Conservation (phyloP, 495 filamentous ascomycete genomes). For the Neurospora tetrasperma region DNA sequence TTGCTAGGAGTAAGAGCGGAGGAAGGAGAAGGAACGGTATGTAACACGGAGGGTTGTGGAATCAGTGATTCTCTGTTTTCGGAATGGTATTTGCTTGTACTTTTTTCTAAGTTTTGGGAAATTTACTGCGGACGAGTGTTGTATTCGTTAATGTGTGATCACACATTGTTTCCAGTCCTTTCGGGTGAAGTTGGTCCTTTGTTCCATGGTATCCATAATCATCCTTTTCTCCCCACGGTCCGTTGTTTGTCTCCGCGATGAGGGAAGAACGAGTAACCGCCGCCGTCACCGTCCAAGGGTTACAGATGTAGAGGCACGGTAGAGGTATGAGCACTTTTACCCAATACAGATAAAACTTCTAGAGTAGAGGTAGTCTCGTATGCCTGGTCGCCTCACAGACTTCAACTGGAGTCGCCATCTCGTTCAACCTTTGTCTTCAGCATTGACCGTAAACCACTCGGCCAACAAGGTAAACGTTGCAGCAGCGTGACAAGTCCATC, state of each 20-base stretch:
- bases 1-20: constrained; percentile 73
- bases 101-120: background rate
- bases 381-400: background rate
- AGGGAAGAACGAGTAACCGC: background rate
- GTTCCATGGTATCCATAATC: background rate
- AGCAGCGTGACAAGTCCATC: background rate
- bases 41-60: background rate
- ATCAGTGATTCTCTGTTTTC: background rate
- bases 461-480: background rate
- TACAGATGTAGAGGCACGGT: no score
- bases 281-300: background rate
- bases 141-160: background rate
- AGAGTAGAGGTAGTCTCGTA: no score
- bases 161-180: background rate
- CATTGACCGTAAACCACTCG: background rate
- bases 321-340: no score
- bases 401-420: background rate
- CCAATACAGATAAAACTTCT: no score
- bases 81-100: background rate
- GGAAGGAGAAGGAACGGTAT: constrained; percentile 65
- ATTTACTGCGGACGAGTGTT: background rate
- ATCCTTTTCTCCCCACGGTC: background rate
- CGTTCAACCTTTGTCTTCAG: background rate
- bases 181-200: background rate
- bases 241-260: background rate